These are phyloP conservation scores for Pseudogymnoascus sp. DNA, from an alignment of 2,329 filamentous ascomycete genomes.

Conservation along the genomic window DNA sequence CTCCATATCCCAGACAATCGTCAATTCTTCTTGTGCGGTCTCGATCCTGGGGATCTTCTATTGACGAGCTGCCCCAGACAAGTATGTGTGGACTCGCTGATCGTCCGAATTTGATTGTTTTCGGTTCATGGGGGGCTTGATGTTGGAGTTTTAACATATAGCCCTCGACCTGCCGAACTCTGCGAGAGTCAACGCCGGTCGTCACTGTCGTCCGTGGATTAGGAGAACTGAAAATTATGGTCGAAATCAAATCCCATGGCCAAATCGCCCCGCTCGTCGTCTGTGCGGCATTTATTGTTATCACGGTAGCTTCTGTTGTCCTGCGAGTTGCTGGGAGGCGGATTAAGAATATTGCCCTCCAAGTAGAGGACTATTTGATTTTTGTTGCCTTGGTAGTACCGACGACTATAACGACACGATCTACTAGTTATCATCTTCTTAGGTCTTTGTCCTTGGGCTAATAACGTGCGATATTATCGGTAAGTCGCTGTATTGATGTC, in stretches of 20 bases:
- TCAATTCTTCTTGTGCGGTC: neutral
- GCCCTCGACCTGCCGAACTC: neutral
- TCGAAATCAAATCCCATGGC: neutral
- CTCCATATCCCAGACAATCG: neutral
- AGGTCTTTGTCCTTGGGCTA: neutral
- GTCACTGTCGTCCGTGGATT: neutral
- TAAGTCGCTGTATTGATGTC: neutral
- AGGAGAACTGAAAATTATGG: neutral
- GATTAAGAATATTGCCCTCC: conserved; percentile 20
- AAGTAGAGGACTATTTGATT: conserved; percentile 37
- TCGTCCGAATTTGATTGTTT: neutral
- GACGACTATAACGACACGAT: neutral
- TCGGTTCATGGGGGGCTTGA: neutral
- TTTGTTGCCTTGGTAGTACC: conserved; percentile 26
- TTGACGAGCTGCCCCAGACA: neutral
- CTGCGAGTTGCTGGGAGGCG: neutral
- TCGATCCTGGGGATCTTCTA: neutral
- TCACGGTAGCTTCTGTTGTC: neutral
- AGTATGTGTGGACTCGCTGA: neutral
- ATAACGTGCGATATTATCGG: neutral
- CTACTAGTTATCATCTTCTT: neutral
- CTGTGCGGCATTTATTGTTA: neutral
- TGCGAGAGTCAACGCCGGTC: neutral
- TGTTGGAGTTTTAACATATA: neutral
- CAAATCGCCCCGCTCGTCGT: conserved; percentile 7